Evolutionary conservation across 768 basidiomycete genomes (phyloP).

Genomic region (Leucocoprinus sp.): DNA sequence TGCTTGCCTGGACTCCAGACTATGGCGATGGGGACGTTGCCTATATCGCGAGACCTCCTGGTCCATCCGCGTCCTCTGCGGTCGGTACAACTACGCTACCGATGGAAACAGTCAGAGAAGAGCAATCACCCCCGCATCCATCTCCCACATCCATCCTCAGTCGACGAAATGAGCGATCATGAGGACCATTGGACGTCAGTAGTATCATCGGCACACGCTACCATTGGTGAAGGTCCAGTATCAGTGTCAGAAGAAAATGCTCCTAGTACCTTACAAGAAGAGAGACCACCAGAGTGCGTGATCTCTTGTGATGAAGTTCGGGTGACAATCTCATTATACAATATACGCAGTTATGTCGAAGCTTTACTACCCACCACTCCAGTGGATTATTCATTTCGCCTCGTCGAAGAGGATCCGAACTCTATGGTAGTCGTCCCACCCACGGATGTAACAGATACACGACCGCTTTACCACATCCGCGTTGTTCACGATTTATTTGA

Average conservation of each 20-base stretch:
- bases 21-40: constrained; percentile 9
- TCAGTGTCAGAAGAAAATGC: constrained; percentile 1
- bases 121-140: not conserved
- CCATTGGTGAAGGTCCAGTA: constrained; percentile 3
- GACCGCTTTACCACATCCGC: constrained; percentile 15
- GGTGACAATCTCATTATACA: not conserved
- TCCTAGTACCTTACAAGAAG: not conserved
- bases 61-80: not conserved
- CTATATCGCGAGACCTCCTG: constrained; percentile 6
- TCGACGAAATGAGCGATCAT: not conserved
- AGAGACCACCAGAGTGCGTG: not conserved
- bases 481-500: constrained; percentile 16
- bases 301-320: not conserved
- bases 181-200: not conserved
- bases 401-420: not conserved
- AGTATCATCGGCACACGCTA: constrained; percentile 5
- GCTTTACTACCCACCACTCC: constrained; percentile 2
- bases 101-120: not conserved
- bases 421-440: constrained; percentile 14
- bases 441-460: constrained; percentile 10
- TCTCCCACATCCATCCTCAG: not conserved
- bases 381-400: constrained; percentile 3
- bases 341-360: not conserved
- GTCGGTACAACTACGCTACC: not conserved
- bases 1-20: constrained; percentile 7